A percentile compares a stretch with the other conserved stretches of the same genome.
Conservation (phyloP, 2,329 filamentous ascomycete species). For the Byssochlamys sp. region DNA sequence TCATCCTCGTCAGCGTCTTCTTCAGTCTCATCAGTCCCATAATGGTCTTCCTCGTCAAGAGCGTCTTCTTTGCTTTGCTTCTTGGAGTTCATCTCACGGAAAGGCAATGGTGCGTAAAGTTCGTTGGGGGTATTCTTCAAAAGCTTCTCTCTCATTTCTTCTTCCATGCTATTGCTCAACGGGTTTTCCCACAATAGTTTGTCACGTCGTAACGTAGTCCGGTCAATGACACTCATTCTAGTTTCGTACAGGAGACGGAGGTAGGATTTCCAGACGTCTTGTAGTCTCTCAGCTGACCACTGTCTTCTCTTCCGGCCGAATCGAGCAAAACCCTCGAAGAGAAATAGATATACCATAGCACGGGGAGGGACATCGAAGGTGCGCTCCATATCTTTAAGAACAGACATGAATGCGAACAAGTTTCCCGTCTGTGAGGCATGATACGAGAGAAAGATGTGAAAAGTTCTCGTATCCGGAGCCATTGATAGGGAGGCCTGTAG, state of each 20-base stretch:
- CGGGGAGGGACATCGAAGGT: slow-evolving; percentile 58
- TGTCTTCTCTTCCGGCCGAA: slow-evolving; percentile 60
- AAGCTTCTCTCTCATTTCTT: background rate
- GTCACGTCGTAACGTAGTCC: slow-evolving; percentile 7
- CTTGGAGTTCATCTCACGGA: slow-evolving; percentile 2
- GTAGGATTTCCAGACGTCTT: slow-evolving; percentile 58
- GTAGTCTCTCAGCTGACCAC: slow-evolving; percentile 65
- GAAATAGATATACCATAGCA: slow-evolving; percentile 64
- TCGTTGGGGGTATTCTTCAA: slow-evolving; percentile 6
- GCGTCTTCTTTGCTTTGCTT: slow-evolving; percentile 1
- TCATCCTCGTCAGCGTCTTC: slow-evolving; percentile 3
- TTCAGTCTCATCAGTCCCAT: background rate
- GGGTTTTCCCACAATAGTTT: slow-evolving; percentile 23
- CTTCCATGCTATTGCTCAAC: slow-evolving; percentile 8
- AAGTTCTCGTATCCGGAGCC: slow-evolving; percentile 68
- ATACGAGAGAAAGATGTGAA: slow-evolving; percentile 67
- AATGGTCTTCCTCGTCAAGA: slow-evolving; percentile 4
- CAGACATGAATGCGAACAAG: slow-evolving; percentile 58
- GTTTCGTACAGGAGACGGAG: slow-evolving; percentile 36
- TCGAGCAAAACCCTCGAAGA: slow-evolving; percentile 71
- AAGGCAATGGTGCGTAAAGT: slow-evolving; percentile 19
- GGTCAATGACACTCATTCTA: slow-evolving; percentile 16
- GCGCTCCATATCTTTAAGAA: slow-evolving; percentile 70
- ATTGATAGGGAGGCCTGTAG: slow-evolving; percentile 59
- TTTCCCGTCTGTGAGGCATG: slow-evolving; percentile 61